phyloP scores from a whole-genome alignment of 1,284 basidiomycete species.

The Agroathelia rolfsii region DNA sequence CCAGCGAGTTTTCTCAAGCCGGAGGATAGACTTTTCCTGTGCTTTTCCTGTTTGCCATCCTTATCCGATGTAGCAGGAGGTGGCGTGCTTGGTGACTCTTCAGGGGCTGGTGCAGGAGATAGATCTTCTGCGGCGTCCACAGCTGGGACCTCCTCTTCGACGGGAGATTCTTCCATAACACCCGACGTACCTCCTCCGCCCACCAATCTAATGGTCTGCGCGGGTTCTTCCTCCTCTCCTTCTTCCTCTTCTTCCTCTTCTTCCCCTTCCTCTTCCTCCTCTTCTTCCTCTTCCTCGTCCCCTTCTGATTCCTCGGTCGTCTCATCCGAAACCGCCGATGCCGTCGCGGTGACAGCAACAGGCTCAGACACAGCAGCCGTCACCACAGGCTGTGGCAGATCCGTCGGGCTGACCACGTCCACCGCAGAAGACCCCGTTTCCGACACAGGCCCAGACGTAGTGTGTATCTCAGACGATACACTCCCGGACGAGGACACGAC shows the following conservation, averaged over 20 bases:
- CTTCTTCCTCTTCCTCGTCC: conserved; percentile 9
- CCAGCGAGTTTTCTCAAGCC: conserved; percentile 45
- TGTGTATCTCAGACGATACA: neutral
- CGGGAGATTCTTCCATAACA: conserved; percentile 22
- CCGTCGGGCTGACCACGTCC: too few relatives aligned
- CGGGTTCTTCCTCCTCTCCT: conserved; percentile 15
- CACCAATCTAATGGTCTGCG: conserved; percentile 43
- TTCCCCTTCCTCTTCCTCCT: neutral
- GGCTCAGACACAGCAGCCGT: conserved; percentile 1
- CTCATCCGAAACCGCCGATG: conserved; percentile 2
- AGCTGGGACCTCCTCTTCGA: conserved; percentile 19
- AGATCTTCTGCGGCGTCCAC: conserved; percentile 17
- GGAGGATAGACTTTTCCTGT: conserved; percentile 39
- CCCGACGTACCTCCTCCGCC: conserved; percentile 37
- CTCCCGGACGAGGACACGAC: too few relatives aligned
- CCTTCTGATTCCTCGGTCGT: conserved; percentile 11
- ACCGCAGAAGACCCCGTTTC: too few relatives aligned
- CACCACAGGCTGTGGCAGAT: too few relatives aligned
- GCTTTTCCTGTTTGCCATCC: conserved; percentile 36
- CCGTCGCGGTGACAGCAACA: neutral
- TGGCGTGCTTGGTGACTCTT: conserved; percentile 12
- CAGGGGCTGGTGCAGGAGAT: conserved; percentile 12
- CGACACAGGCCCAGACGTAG: too few relatives aligned
- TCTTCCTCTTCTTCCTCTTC: conserved; percentile 11
- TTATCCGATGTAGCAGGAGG: conserved; percentile 12